A percentile compares a stretch with the other conserved stretches of the same genome.
phyloP scores from a whole-genome alignment of 768 basidiomycete genomes.

The Boletellus ananiceps region DNA sequence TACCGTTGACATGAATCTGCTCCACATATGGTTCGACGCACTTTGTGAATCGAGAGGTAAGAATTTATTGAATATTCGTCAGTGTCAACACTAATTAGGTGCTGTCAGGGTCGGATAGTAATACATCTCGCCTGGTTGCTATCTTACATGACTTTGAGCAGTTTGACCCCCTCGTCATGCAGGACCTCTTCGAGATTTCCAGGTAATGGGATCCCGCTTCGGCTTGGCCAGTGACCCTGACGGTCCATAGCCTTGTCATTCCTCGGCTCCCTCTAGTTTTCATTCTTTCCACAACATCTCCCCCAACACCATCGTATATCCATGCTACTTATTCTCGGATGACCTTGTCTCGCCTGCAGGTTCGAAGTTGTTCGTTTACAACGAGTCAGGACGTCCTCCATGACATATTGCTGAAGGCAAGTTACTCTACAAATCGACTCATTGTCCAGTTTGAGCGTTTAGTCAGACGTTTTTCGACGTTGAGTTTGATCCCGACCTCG shows the following conservation, averaged over 20 bases:
- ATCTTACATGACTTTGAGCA: slow-evolving; percentile 74
- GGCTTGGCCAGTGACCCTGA: neutral
- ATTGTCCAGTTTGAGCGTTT: neutral
- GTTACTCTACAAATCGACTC: neutral
- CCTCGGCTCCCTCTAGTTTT: slow-evolving; percentile 60
- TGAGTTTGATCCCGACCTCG: slow-evolving; percentile 53
- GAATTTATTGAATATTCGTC: slow-evolving; percentile 8
- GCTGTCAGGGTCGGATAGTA: slow-evolving; percentile 12
- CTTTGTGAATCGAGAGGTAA: slow-evolving; percentile 37
- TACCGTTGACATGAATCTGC: slow-evolving; percentile 54
- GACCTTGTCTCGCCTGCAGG: slow-evolving; percentile 53
- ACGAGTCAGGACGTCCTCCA: slow-evolving; percentile 47
- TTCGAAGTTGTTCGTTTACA: slow-evolving; percentile 49
- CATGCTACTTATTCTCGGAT: slow-evolving; percentile 56
- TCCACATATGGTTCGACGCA: slow-evolving; percentile 57
- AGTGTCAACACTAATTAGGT: neutral
- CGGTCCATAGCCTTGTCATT: slow-evolving; percentile 43
- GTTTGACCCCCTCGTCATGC: slow-evolving; percentile 56
- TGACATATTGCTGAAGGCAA: slow-evolving; percentile 51
- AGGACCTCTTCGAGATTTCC: slow-evolving; percentile 69
- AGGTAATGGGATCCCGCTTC: slow-evolving; percentile 40
- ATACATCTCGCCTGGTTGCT: slow-evolving; percentile 44
- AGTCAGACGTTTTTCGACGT: slow-evolving; percentile 62
- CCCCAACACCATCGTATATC: slow-evolving; percentile 51
- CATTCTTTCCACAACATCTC: slow-evolving; percentile 55